phyloP scores from a whole-genome alignment of 192 early-diverging fungal species.

The Backusella westeae region DNA sequence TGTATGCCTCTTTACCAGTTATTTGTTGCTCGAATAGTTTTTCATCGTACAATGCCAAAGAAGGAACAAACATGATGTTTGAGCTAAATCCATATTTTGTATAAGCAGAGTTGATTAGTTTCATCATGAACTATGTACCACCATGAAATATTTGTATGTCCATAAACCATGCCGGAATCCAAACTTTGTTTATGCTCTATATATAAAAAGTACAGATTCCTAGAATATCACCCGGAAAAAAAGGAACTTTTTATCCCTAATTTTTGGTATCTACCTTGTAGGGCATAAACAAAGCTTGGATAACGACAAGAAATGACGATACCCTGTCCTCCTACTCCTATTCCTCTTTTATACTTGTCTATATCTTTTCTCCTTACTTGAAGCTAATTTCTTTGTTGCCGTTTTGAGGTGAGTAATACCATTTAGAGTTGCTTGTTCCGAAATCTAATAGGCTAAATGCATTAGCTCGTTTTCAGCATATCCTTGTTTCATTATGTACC shows the following conservation, averaged over 20 bases:
- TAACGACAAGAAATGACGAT: conserved; percentile 13
- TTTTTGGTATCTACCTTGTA: neutral
- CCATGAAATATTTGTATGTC: neutral
- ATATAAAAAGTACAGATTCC: neutral
- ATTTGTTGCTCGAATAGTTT: neutral
- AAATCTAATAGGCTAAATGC: neutral
- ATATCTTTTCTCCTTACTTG: conserved; percentile 10
- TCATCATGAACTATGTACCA: neutral
- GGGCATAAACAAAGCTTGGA: conserved; percentile 17
- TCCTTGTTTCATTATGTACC: neutral
- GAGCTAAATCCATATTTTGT: conserved; percentile 1
- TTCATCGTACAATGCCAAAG: neutral
- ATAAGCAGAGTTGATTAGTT: neutral
- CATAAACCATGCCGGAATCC: neutral
- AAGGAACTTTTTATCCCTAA: neutral
- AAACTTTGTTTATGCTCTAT: neutral
- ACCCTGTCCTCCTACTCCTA: no score
- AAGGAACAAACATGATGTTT: neutral
- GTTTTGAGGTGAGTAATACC: conserved; percentile 32
- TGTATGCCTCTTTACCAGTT: conserved; percentile 40
- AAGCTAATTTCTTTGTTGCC: conserved; percentile 33
- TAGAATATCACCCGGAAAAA: neutral
- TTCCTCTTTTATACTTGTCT: conserved; percentile 9
- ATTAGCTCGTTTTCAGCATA: neutral
- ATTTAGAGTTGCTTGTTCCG: conserved; percentile 7